These are phyloP conservation scores for Lachnum nothofagi DNA, from an alignment of 2,329 filamentous ascomycete species.

Conservation along the genomic window DNA sequence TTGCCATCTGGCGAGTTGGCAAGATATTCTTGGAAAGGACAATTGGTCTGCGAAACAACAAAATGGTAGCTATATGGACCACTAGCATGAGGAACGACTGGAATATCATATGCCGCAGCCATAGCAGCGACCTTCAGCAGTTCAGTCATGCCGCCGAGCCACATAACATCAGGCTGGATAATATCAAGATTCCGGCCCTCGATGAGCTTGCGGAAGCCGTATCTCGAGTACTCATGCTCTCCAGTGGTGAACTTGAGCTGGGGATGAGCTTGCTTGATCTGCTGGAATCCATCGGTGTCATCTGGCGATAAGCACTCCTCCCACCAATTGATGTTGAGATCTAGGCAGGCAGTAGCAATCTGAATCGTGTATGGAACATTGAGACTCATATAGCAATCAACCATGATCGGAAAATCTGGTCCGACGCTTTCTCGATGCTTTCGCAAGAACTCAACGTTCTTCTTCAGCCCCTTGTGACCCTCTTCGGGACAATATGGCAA, in stretches of 20 bases:
- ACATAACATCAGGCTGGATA: slow-evolving; percentile 95
- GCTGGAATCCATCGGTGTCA: slow-evolving; percentile 83
- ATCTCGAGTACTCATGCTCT: slow-evolving; percentile 91
- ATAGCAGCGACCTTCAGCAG: slow-evolving; percentile 82
- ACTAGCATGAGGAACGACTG: slow-evolving; percentile 89
- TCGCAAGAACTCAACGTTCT: slow-evolving; percentile 84
- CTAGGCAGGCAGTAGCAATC: slow-evolving; percentile 74
- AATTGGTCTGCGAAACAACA: slow-evolving; percentile 87
- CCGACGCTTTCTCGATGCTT: slow-evolving; percentile 81
- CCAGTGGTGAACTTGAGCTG: slow-evolving; percentile 91
- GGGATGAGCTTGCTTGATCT: slow-evolving; percentile 86
- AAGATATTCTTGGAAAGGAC: slow-evolving; percentile 92
- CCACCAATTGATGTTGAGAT: slow-evolving; percentile 94
- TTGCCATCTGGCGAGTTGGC: slow-evolving; percentile 89
- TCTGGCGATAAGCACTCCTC: slow-evolving; percentile 90
- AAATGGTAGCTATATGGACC: slow-evolving; percentile 96
- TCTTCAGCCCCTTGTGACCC: slow-evolving; percentile 71
- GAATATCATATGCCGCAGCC: slow-evolving; percentile 89
- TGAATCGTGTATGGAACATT: slow-evolving; percentile 92
- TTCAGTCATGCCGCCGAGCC: slow-evolving; percentile 89
- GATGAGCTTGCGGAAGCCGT: slow-evolving; percentile 90
- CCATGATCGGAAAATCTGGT: slow-evolving; percentile 86
- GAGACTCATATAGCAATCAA: slow-evolving; percentile 96
- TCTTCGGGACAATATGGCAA: slow-evolving; percentile 87
- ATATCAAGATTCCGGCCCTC: slow-evolving; percentile 90